Conservation (phyloP, 495 filamentous ascomycete species). For the Hypomontagnella submonticulosa region DNA sequence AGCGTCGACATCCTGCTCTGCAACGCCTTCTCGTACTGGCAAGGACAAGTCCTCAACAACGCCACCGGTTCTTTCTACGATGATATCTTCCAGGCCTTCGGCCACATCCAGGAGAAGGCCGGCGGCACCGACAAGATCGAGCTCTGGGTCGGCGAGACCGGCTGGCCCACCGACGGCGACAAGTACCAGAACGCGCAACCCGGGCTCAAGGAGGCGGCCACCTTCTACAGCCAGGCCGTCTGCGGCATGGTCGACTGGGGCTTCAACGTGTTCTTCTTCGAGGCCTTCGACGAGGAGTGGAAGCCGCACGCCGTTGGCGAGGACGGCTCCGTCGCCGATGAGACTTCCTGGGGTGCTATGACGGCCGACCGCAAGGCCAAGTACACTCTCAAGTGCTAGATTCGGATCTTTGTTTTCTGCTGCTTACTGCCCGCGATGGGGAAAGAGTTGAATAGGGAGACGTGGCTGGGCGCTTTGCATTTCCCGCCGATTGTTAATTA, state of each 20-base stretch:
- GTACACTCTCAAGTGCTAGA: conserved; percentile 69
- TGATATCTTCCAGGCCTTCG: conserved; percentile 76
- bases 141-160: conserved; percentile 82
- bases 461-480: conserved; percentile 12
- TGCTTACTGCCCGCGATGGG: conserved; percentile 14
- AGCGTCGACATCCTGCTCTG: conserved; percentile 74
- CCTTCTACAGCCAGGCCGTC: conserved; percentile 74
- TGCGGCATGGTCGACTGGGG: conserved; percentile 79
- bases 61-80: conserved; percentile 77
- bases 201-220: conserved; percentile 66
- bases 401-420: not conserved
- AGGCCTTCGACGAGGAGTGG: conserved; percentile 85
- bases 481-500: conserved; percentile 25
- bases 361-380: conserved; percentile 70
- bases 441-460: not conserved
- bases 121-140: conserved; percentile 66
- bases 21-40: conserved; percentile 91
- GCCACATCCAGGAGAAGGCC: conserved; percentile 72
- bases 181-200: conserved; percentile 73
- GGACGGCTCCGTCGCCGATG: conserved; percentile 72
- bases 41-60: conserved; percentile 70
- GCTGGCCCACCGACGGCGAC: conserved; percentile 67
- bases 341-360: conserved; percentile 84
- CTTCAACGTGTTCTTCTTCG: conserved; percentile 83
- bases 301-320: conserved; percentile 78